phyloP scores from a whole-genome alignment of 2,329 filamentous ascomycete genomes.

The Microdochium nivale region DNA sequence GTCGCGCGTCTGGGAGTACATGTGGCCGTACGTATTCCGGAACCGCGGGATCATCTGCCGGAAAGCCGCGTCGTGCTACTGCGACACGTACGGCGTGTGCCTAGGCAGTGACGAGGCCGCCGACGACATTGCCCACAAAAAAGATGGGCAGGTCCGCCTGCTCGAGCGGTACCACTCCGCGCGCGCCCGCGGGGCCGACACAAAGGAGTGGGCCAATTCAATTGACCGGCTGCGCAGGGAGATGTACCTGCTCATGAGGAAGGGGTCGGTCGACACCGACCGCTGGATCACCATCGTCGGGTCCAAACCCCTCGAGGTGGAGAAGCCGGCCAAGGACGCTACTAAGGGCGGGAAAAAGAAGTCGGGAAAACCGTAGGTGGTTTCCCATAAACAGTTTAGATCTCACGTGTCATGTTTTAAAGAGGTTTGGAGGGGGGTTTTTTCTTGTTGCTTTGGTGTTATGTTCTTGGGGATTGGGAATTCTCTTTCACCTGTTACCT shows the following conservation, averaged over 20 bases:
- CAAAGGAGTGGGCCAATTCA: neutral
- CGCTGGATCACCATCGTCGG: neutral
- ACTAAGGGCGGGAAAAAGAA: too few relatives aligned
- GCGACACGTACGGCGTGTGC: conserved; percentile 2
- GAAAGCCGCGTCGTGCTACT: neutral
- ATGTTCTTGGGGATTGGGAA: too few relatives aligned
- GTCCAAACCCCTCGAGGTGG: neutral
- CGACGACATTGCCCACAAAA: neutral
- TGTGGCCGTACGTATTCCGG: conserved; percentile 56
- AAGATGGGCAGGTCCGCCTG: neutral
- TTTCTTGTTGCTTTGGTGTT: too few relatives aligned
- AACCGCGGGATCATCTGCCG: conserved; percentile 14
- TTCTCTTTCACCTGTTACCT: too few relatives aligned
- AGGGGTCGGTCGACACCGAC: neutral
- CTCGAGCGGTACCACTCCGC: neutral
- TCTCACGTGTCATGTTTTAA: too few relatives aligned
- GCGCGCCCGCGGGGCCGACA: neutral
- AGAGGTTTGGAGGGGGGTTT: too few relatives aligned
- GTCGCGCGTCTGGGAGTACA: conserved; percentile 54
- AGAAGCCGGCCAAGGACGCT: too few relatives aligned
- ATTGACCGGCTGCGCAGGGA: neutral
- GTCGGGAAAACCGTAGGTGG: too few relatives aligned
- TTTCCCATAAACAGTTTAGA: too few relatives aligned
- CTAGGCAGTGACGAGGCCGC: neutral
- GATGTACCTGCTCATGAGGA: neutral